Evolutionary conservation across 208 protist genomes (phyloP), one percentile per base, ranked within the genome.

Genomic region (Acanthamoeba healyi): DNA sequence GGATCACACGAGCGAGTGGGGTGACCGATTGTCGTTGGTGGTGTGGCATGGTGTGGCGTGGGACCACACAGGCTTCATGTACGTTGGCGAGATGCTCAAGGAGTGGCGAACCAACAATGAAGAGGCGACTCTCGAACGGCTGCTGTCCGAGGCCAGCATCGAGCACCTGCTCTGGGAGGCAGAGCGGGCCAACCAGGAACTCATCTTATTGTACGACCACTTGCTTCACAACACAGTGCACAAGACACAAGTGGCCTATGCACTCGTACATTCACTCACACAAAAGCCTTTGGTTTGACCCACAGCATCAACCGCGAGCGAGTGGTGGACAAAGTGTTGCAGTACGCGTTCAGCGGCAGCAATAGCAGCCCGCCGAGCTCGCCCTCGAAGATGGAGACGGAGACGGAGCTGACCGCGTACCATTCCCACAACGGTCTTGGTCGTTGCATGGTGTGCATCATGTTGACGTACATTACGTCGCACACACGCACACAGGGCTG

Each of bases 91-190:
- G 42, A 49, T 86, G 77, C 46, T 86, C 9, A 86, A 86, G 44
- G 77, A 86, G 44, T 86, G 77, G 77, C 44, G 77, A 3, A 38
- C 24, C 10, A 86, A 40, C 77, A 58, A 58, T 4, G n/a, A 49
- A 2, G 77, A 58, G 9, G 77, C 34, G 15, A 58, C 77, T 7
- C 44, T 86, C n/a, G 77, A 86, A 44, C 40, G 46, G 2, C 77
- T 86, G 77, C 77, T 86, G 5, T 22, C 40, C 3, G 77, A 86
- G 77, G 77, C 77, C 77, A 86, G 77, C 77, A 58, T 0, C 42
- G 77, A 86, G 2, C 77, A 86, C 44, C 44, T 86, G n/a, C 26
- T 86, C 32, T 86, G 77, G 77, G 77, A 86, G 12, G 77, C 77
- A 19, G 77, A 86, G 29, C 77, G 77, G 15, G 77, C 77, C 38